Conservation (phyloP, 495 filamentous ascomycete species). For the Neurospora discreta region DNA sequence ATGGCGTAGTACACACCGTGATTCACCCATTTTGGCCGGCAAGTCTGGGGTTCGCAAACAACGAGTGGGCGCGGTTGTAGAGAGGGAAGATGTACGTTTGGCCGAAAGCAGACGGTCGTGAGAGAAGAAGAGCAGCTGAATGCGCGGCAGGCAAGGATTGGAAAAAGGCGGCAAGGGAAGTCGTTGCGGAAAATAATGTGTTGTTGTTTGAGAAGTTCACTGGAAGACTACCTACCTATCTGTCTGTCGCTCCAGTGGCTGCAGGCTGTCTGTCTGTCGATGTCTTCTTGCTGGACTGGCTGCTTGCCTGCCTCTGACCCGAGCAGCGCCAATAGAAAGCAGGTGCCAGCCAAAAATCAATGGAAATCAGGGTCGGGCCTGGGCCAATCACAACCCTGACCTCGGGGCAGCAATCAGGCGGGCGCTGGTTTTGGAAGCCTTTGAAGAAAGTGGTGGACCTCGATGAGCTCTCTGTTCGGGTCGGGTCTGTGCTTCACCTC, state of each 20-base stretch:
- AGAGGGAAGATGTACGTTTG: neutral
- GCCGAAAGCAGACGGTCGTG: slow-evolving; percentile 2
- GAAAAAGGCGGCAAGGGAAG: neutral
- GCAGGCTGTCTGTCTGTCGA: neutral
- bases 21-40: slow-evolving; percentile 29
- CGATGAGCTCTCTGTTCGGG: neutral
- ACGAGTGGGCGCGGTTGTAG: neutral
- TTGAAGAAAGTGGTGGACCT: neutral
- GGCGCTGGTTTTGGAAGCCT: neutral
- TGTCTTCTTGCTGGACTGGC: neutral
- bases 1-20: slow-evolving; percentile 16
- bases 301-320: neutral
- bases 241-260: neutral
- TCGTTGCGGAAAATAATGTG: neutral
- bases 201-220: neutral
- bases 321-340: neutral
- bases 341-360: neutral
- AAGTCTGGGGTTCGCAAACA: slow-evolving; percentile 4
- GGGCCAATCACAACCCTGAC: neutral
- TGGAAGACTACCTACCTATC: neutral
- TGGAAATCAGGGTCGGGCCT: neutral
- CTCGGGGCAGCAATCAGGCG: no score
- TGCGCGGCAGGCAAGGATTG: slow-evolving; percentile 10
- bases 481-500: neutral
- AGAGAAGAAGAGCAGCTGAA: neutral